A percentile compares a stretch with the other conserved stretches of the same genome.
These are phyloP conservation scores for Aureobasidium sp. DNA, from an alignment of 2,329 filamentous ascomycete species.

Conservation along the genomic window DNA sequence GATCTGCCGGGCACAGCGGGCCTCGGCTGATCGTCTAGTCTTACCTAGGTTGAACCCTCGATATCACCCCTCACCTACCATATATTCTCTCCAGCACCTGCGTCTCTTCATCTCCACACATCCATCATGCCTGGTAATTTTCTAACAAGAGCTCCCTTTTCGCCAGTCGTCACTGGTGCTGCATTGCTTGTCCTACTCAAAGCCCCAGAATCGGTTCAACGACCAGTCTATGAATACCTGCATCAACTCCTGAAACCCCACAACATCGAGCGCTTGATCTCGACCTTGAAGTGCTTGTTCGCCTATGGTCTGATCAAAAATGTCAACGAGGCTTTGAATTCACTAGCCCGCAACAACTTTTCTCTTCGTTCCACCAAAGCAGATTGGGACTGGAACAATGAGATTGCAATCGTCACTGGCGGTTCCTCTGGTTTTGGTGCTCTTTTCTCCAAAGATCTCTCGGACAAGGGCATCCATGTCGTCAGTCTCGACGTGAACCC, in stretches of 20 bases:
- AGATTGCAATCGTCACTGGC: slow-evolving; percentile 32
- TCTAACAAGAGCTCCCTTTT: slow-evolving; percentile 18
- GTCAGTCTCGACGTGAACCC: slow-evolving; percentile 34
- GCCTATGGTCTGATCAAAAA: slow-evolving; percentile 27
- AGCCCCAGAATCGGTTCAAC: slow-evolving; percentile 25
- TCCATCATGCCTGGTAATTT: slow-evolving; percentile 26
- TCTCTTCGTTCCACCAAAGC: slow-evolving; percentile 31
- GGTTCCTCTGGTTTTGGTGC: slow-evolving; percentile 34
- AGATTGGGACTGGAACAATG: slow-evolving; percentile 31
- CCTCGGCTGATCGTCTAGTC: not conserved
- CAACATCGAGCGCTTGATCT: slow-evolving; percentile 24
- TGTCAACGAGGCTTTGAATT: slow-evolving; percentile 25
- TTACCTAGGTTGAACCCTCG: not conserved
- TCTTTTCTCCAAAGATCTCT: slow-evolving; percentile 31
- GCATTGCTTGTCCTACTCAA: slow-evolving; percentile 23
- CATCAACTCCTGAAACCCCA: slow-evolving; percentile 24
- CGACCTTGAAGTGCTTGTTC: slow-evolving; percentile 27
- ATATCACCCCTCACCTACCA: slow-evolving; percentile 4
- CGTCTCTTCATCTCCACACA: not conserved
- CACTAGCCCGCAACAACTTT: slow-evolving; percentile 32
- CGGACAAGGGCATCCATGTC: slow-evolving; percentile 32
- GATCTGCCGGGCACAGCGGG: not conserved
- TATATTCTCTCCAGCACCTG: not conserved
- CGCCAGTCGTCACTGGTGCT: slow-evolving; percentile 19
- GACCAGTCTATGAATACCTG: slow-evolving; percentile 26